These are phyloP conservation scores for Xylaria palmicola DNA, from an alignment of 495 filamentous ascomycete genomes.

Conservation along the genomic window DNA sequence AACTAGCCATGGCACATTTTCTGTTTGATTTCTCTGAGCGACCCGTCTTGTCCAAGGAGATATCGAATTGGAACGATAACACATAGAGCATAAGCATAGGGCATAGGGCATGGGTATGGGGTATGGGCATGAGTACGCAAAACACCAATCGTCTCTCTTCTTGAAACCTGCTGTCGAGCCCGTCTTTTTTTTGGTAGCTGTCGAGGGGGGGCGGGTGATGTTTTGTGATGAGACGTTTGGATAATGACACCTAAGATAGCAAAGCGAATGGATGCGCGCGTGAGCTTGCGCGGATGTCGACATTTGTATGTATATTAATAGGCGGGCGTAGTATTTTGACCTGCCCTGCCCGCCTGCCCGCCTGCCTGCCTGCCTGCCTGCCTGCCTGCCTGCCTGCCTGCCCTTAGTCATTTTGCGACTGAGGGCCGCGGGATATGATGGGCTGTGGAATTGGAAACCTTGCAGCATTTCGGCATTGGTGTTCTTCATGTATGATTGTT, in stretches of 20 bases:
- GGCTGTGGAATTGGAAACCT: too few relatives aligned
- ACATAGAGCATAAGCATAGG: not conserved
- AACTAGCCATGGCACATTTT: not conserved
- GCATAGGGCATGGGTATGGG: too few relatives aligned
- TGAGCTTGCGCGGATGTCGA: not conserved
- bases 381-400: too few relatives aligned
- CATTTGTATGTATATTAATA: slow-evolving; percentile 11
- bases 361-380: too few relatives aligned
- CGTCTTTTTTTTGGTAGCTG: too few relatives aligned
- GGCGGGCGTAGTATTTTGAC: too few relatives aligned
- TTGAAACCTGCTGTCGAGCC: not conserved
- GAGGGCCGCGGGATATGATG: too few relatives aligned
- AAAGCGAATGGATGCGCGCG: not conserved
- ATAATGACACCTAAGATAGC: not conserved
- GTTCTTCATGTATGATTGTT: too few relatives aligned
- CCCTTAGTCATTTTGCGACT: too few relatives aligned
- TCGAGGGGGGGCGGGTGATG: not conserved
- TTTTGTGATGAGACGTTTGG: not conserved
- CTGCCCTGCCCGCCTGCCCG: not conserved
- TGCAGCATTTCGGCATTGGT: too few relatives aligned
- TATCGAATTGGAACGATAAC: not conserved
- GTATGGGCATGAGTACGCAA: not conserved
- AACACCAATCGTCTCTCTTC: not conserved
- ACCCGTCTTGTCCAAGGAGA: not conserved
- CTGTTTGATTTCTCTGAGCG: not conserved